These are phyloP conservation scores for Thelonectria blattea DNA, from an alignment of 2,329 filamentous ascomycete genomes.

Conservation along the genomic window DNA sequence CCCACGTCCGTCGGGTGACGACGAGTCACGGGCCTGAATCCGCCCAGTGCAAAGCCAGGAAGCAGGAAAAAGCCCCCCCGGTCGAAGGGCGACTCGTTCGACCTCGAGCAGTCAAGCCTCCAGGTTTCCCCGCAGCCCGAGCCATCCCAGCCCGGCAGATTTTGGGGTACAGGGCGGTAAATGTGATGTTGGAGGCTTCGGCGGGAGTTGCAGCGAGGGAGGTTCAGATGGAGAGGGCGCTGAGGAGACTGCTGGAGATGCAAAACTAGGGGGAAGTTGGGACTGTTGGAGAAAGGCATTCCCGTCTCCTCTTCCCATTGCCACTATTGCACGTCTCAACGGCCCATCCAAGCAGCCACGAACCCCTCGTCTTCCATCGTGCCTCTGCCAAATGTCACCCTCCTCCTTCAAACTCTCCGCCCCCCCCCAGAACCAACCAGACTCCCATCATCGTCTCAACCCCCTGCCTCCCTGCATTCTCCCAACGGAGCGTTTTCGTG, in stretches of 20 bases:
- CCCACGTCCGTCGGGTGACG: conserved; percentile 6
- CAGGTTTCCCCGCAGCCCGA: conserved; percentile 17
- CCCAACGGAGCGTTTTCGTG: conserved; percentile 1
- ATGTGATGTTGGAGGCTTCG: neutral
- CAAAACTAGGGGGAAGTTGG: neutral
- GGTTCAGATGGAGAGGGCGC: neutral
- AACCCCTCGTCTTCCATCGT: neutral
- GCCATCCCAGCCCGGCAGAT: conserved; percentile 4
- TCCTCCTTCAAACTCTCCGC: neutral
- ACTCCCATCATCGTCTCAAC: neutral
- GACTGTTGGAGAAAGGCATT: neutral
- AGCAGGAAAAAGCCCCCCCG: neutral
- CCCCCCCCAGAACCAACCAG: neutral
- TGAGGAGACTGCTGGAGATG: neutral
- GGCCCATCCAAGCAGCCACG: neutral
- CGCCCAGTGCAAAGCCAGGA: neutral
- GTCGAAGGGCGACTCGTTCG: neutral
- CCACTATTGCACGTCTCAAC: neutral
- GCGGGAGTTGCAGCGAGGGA: neutral
- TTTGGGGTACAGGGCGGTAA: conserved; percentile 1
- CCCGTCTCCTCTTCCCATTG: too few relatives aligned
- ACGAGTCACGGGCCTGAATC: neutral
- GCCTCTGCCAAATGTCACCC: neutral
- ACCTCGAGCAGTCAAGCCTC: neutral
- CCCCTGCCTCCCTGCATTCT: neutral